Evolutionary conservation across 164 flowering plant species (phyloP).

Genomic region (Berberis vulgaris): DNA sequence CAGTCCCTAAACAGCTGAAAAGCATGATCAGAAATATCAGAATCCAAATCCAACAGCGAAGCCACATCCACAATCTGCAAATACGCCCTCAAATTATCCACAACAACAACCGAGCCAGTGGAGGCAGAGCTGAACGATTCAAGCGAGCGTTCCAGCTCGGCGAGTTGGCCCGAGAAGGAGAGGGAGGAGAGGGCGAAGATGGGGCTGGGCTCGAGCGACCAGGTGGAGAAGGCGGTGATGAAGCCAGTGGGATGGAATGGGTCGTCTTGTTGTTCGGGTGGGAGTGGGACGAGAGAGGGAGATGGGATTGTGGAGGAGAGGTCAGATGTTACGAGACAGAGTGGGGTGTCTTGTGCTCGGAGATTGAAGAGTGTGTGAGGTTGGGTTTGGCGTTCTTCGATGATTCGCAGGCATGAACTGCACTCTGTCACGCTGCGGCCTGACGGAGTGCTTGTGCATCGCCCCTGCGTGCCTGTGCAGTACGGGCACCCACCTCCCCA

Average conservation of each 20-base stretch:
- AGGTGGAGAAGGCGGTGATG: conserved; percentile 93
- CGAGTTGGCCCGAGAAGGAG: conserved; percentile 85
- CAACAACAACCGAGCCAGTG: conserved; percentile 38
- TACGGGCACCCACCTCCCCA: conserved; percentile 47
- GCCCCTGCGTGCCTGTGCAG: conserved; percentile 56
- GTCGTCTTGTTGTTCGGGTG: conserved; percentile 38
- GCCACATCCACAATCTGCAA: conserved; percentile 90
- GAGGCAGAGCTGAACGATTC: conserved; percentile 27
- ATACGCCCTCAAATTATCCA: conserved; percentile 87
- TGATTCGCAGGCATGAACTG: conserved; percentile 76
- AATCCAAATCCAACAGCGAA: conserved; percentile 71
- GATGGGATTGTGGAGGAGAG: conserved; percentile 32
- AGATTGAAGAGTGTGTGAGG: conserved; percentile 76
- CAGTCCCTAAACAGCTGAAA: conserved; percentile 93
- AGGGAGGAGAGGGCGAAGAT: conserved; percentile 51
- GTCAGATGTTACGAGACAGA: conserved; percentile 81
- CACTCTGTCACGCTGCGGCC: conserved; percentile 72
- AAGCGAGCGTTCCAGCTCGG: conserved; percentile 83
- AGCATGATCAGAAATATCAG: conserved; percentile 80
- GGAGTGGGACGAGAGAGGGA: background rate
- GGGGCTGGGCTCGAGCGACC: conserved; percentile 76
- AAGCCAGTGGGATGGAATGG: conserved; percentile 87
- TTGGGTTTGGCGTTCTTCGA: conserved; percentile 63
- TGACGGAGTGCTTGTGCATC: conserved; percentile 46
- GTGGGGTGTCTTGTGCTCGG: conserved; percentile 82